Evolutionary conservation across 176 grass and related monocot species (phyloP).

Genomic region (Chrysopogon serrulatus): DNA sequence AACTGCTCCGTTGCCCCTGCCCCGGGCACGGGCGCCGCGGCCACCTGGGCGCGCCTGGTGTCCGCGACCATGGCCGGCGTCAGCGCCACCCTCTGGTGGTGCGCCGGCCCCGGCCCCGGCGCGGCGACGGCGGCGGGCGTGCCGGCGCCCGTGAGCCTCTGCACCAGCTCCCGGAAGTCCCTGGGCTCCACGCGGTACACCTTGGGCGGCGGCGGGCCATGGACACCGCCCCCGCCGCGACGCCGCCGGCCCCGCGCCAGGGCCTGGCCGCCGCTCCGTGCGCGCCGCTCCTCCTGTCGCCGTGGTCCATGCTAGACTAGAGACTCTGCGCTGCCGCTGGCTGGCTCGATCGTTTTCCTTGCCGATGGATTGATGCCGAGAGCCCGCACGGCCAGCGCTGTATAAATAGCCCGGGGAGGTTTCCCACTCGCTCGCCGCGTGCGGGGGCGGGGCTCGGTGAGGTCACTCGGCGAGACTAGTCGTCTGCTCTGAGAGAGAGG

Average conservation of each 20-base stretch:
- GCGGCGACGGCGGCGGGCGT: background rate
- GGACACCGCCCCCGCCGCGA: background rate
- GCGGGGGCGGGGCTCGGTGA: background rate
- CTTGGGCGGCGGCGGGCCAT: constrained; percentile 28
- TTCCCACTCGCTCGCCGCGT: background rate
- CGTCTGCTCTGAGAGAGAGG: background rate
- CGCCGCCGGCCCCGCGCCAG: background rate
- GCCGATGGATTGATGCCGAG: background rate
- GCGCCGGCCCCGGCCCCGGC: background rate
- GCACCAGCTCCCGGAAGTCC: constrained; percentile 59
- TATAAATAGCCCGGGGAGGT: background rate
- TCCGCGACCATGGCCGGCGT: background rate
- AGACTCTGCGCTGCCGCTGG: background rate
- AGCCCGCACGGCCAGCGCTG: background rate
- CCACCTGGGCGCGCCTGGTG: background rate
- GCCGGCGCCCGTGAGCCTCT: constrained; percentile 52
- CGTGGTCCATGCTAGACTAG: constrained; percentile 19
- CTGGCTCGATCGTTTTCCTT: too few species aligned
- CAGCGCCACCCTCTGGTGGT: background rate
- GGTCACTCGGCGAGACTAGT: background rate
- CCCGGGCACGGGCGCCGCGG: background rate
- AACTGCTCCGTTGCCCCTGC: background rate
- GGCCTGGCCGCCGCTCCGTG: constrained; percentile 12
- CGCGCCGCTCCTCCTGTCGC: background rate
- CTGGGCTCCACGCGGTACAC: constrained; percentile 55